Evolutionary conservation across 345 rosid species (phyloP).

Genomic region (Murraya paniculata): DNA sequence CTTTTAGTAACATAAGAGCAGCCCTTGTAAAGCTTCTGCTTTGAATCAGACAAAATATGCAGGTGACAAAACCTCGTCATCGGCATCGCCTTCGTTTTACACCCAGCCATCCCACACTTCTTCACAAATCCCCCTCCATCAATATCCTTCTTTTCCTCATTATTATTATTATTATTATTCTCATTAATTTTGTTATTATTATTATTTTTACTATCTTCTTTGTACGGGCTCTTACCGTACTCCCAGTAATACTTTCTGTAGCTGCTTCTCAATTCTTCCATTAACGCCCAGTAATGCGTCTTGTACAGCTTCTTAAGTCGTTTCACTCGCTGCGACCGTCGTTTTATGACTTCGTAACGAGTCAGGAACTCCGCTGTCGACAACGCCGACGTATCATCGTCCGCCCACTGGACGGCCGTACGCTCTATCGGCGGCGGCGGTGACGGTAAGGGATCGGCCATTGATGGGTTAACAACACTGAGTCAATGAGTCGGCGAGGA

Average conservation of each 20-base stretch:
- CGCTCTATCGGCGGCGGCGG: background rate
- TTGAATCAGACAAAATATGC: slow-evolving; percentile 40
- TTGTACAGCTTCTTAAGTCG: slow-evolving; percentile 32
- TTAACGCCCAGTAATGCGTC: slow-evolving; percentile 58
- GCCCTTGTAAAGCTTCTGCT: slow-evolving; percentile 38
- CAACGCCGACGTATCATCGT: background rate
- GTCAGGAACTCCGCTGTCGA: slow-evolving; percentile 20
- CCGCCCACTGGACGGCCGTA: background rate
- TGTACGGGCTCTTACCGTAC: slow-evolving; percentile 57
- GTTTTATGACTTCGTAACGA: slow-evolving; percentile 35
- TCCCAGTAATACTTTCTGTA: slow-evolving; percentile 61
- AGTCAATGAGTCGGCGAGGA: background rate
- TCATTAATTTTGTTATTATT: background rate
- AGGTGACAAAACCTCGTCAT: slow-evolving; percentile 36
- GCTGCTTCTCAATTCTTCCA: slow-evolving; percentile 59
- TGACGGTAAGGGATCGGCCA: background rate
- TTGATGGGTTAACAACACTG: background rate
- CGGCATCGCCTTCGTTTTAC: slow-evolving; percentile 42
- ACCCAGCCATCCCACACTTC: slow-evolving; percentile 25
- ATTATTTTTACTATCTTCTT: slow-evolving; percentile 21
- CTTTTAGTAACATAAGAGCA: slow-evolving; percentile 40
- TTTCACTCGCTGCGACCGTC: slow-evolving; percentile 32
- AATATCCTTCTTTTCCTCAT: background rate
- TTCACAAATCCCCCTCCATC: background rate
- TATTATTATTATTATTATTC: background rate